These are phyloP conservation scores for Tillandsia leiboldiana DNA, from an alignment of 176 grass and related monocot genomes.

Conservation along the genomic window DNA sequence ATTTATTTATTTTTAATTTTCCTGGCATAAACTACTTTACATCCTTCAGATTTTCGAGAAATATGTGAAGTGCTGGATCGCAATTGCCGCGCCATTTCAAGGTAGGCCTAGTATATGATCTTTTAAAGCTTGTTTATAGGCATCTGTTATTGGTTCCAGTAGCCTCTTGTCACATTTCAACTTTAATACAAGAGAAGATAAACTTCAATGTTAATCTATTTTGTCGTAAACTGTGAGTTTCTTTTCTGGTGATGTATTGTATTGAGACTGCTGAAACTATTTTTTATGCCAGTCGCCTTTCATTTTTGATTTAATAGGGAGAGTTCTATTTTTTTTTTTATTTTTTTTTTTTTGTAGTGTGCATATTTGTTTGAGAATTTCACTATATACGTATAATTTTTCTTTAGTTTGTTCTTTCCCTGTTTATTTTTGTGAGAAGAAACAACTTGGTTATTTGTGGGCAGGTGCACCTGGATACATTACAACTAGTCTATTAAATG, in stretches of 20 bases:
- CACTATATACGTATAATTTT: neutral
- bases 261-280: neutral
- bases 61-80: constrained; percentile 94
- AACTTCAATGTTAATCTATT: neutral
- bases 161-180: neutral
- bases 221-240: neutral
- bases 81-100: constrained; percentile 99
- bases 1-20: neutral
- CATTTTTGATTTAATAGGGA: neutral
- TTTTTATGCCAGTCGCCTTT: neutral
- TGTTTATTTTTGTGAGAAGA: constrained; percentile 9
- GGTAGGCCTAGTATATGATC: constrained; percentile 27
- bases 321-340: too few species aligned
- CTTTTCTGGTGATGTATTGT: neutral
- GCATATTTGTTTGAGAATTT: too few species aligned
- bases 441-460: constrained; percentile 18
- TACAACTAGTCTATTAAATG: constrained; percentile 79
- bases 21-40: neutral
- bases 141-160: neutral
- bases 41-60: constrained; percentile 74
- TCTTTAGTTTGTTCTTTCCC: neutral
- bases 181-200: neutral
- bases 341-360: too few species aligned
- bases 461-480: constrained; percentile 97
- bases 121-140: neutral